These are phyloP conservation scores for Pleurotus cornucopiae DNA, from an alignment of 768 basidiomycete species.

Conservation along the genomic window DNA sequence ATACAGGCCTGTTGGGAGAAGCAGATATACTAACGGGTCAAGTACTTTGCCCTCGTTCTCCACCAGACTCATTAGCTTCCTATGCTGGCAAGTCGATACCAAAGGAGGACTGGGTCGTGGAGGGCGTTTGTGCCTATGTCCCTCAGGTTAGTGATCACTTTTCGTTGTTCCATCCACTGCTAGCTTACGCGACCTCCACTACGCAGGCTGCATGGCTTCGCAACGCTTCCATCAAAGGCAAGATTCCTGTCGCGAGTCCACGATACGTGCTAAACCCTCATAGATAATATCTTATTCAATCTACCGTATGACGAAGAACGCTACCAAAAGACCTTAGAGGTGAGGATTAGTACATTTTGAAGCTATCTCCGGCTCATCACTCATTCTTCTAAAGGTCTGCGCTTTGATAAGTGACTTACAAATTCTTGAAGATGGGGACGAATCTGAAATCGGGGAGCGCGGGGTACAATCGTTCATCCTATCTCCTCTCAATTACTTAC, in stretches of 20 bases:
- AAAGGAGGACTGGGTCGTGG: constrained; percentile 70
- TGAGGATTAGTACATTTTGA: constrained; percentile 47
- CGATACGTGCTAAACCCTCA: not conserved
- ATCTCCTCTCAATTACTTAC: not conserved
- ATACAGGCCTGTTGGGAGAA: constrained; percentile 65
- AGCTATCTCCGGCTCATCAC: constrained; percentile 12
- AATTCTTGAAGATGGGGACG: constrained; percentile 85
- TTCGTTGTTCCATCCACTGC: constrained; percentile 22
- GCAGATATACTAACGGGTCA: constrained; percentile 82
- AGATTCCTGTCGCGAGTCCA: constrained; percentile 2
- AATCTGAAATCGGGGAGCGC: constrained; percentile 84
- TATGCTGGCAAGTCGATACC: constrained; percentile 39
- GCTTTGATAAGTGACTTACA: constrained; percentile 72
- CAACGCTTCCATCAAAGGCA: constrained; percentile 58
- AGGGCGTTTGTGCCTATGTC: constrained; percentile 82
- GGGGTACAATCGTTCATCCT: constrained; percentile 43
- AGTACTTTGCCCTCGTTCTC: constrained; percentile 77
- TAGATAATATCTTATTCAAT: constrained; percentile 74
- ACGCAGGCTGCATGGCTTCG: constrained; percentile 54
- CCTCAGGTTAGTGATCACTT: constrained; percentile 51
- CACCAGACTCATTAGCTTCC: constrained; percentile 70
- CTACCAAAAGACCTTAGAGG: constrained; percentile 59
- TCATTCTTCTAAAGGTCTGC: constrained; percentile 34
- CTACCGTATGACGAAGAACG: constrained; percentile 66
- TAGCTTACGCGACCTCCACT: constrained; percentile 20